phyloP scores from a whole-genome alignment of 2,329 filamentous ascomycete genomes.

The Emmonsiellopsis sp. region DNA sequence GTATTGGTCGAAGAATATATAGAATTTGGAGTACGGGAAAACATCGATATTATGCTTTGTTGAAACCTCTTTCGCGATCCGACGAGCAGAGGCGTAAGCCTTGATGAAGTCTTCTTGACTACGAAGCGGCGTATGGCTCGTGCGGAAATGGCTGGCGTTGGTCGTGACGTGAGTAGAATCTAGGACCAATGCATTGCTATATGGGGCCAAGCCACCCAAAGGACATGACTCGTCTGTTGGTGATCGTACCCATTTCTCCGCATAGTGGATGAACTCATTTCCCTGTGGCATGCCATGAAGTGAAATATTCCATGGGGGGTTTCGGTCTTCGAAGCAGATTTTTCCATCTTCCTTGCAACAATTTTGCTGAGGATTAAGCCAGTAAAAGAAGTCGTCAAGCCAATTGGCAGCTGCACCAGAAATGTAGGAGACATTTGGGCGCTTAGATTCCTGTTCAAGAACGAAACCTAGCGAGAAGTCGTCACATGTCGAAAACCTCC shows the following conservation, averaged over 20 bases:
- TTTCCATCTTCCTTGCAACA: slow-evolving; percentile 62
- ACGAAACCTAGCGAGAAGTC: slow-evolving; percentile 77
- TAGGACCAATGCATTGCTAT: slow-evolving; percentile 73
- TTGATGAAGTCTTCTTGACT: slow-evolving; percentile 89
- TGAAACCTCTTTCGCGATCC: slow-evolving; percentile 70
- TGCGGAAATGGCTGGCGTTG: slow-evolving; percentile 82
- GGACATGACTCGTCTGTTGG: slow-evolving; percentile 79
- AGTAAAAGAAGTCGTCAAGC: slow-evolving; percentile 93
- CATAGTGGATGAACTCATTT: slow-evolving; percentile 79
- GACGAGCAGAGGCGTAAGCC: slow-evolving; percentile 78
- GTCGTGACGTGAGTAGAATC: slow-evolving; percentile 59
- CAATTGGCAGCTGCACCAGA: slow-evolving; percentile 83
- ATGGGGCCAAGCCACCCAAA: slow-evolving; percentile 78
- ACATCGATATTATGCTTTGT: slow-evolving; percentile 65
- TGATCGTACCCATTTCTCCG: slow-evolving; percentile 69
- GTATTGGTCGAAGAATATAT: slow-evolving; percentile 99
- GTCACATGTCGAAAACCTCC: slow-evolving; percentile 82
- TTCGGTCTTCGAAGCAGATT: slow-evolving; percentile 68
- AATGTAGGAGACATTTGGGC: slow-evolving; percentile 78
- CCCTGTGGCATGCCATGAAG: slow-evolving; percentile 87
- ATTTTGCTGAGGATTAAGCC: slow-evolving; percentile 82
- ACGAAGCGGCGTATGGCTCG: slow-evolving; percentile 74
- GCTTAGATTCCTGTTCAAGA: slow-evolving; percentile 87
- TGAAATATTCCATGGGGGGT: slow-evolving; percentile 81
- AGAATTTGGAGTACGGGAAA: slow-evolving; percentile 95